Evolutionary conservation across 345 rosid species (phyloP).

Genomic region (Triadica sebifera): DNA sequence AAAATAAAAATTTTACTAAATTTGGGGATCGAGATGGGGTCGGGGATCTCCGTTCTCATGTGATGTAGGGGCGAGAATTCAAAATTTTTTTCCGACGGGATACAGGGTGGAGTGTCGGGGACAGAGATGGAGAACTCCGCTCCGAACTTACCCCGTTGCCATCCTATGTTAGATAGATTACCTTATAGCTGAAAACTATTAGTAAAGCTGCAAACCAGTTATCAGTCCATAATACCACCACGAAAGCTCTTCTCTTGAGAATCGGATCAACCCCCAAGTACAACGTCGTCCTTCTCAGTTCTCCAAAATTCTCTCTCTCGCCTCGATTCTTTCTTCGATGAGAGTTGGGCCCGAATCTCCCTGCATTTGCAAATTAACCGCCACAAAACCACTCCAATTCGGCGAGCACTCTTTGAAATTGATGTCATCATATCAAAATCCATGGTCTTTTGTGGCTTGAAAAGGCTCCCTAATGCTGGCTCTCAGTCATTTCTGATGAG

Average conservation of each 20-base stretch:
- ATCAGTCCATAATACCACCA: conserved; percentile 19
- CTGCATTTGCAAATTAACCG: conserved; percentile 38
- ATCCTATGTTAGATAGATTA: too few relatives aligned
- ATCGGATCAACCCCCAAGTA: conserved; percentile 52
- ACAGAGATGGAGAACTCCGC: too few relatives aligned
- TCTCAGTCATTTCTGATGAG: conserved; percentile 36
- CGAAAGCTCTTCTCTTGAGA: conserved; percentile 55
- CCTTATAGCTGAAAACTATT: too few relatives aligned
- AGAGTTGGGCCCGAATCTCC: conserved; percentile 42
- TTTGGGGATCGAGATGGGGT: too few relatives aligned
- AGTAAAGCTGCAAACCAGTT: too few relatives aligned
- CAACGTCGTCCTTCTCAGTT: conserved; percentile 25
- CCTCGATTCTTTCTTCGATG: conserved; percentile 38
- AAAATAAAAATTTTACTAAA: too few relatives aligned
- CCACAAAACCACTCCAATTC: conserved; percentile 29
- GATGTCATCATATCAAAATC: conserved; percentile 42
- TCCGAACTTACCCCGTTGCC: too few relatives aligned
- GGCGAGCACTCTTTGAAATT: conserved; percentile 50
- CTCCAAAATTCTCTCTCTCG: conserved; percentile 40
- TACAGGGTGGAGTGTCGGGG: too few relatives aligned
- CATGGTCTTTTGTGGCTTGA: not conserved
- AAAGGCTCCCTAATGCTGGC: conserved; percentile 24
- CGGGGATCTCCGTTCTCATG: too few relatives aligned
- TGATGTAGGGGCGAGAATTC: too few relatives aligned
- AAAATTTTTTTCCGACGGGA: too few relatives aligned